phyloP scores from a whole-genome alignment of 2,329 filamentous ascomycete species.

The Monosporascus cannonballus region DNA sequence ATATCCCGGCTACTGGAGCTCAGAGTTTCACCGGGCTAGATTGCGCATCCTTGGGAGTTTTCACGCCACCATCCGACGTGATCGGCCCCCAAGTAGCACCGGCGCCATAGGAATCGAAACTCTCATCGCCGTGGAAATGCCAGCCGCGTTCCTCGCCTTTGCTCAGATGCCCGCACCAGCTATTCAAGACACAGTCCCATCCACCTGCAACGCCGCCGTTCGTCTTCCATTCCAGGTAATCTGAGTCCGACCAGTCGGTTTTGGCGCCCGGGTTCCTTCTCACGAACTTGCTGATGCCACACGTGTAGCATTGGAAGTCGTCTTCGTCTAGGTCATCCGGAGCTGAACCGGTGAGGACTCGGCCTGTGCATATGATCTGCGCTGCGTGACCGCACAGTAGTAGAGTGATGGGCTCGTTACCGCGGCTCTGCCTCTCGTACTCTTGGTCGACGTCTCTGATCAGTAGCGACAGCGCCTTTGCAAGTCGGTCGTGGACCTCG shows the following conservation, averaged over 20 bases:
- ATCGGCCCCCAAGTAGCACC: neutral
- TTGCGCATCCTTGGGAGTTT: neutral
- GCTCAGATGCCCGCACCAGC: neutral
- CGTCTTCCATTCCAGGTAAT: neutral
- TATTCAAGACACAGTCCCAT: conserved; percentile 1
- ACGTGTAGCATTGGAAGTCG: neutral
- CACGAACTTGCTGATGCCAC: neutral
- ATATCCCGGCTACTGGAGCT: no score
- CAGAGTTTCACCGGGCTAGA: neutral
- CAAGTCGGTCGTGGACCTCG: neutral
- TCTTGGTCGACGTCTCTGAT: neutral
- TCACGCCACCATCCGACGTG: neutral
- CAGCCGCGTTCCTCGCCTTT: neutral
- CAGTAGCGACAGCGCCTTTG: neutral
- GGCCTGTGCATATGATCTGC: neutral
- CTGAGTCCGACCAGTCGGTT: neutral
- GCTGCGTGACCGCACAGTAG: neutral
- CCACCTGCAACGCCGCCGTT: conserved; percentile 1
- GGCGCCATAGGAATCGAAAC: neutral
- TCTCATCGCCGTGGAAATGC: conserved; percentile 1
- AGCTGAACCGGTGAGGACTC: neutral
- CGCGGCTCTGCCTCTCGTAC: neutral
- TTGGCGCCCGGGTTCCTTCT: neutral
- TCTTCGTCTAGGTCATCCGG: neutral
- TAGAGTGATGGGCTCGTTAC: neutral